Percentiles rank a stretch among this genome's conserved stretches.
Conservation (phyloP, 768 basidiomycete species). For the Trametes meyenii region DNA sequence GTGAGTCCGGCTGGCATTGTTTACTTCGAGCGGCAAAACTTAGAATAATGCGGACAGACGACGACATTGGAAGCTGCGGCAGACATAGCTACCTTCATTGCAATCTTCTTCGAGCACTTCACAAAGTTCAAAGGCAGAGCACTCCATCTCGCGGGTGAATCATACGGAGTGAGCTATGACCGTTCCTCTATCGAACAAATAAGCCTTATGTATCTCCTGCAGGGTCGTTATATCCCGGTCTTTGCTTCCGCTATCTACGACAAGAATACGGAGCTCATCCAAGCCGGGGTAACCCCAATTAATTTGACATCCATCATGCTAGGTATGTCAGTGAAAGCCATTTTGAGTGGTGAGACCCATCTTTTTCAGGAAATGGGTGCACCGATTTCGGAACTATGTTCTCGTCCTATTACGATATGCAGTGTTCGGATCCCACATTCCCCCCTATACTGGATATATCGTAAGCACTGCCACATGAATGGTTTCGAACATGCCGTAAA, state of each 20-base stretch:
- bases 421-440: constrained; percentile 50
- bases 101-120: constrained; percentile 78
- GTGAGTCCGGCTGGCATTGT: constrained; percentile 38
- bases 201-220: background rate
- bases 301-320: constrained; percentile 55
- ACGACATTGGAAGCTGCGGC: constrained; percentile 69
- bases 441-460: constrained; percentile 52
- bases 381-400: constrained; percentile 43
- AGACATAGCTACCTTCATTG: constrained; percentile 71
- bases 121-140: constrained; percentile 65
- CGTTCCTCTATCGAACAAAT: background rate
- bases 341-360: background rate
- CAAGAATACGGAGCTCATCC: constrained; percentile 44
- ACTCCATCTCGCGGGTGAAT: constrained; percentile 47
- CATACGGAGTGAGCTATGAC: constrained; percentile 49
- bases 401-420: constrained; percentile 53
- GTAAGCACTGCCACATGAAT: constrained; percentile 21
- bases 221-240: constrained; percentile 57
- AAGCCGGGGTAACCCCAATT: constrained; percentile 51
- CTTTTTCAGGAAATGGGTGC: constrained; percentile 45
- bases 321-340: constrained; percentile 33
- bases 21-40: background rate
- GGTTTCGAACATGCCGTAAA: background rate
- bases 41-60: constrained; percentile 38
- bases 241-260: constrained; percentile 54